Evolutionary conservation across 2,329 filamentous ascomycete genomes (phyloP).

Genomic region (Nemania sp.): DNA sequence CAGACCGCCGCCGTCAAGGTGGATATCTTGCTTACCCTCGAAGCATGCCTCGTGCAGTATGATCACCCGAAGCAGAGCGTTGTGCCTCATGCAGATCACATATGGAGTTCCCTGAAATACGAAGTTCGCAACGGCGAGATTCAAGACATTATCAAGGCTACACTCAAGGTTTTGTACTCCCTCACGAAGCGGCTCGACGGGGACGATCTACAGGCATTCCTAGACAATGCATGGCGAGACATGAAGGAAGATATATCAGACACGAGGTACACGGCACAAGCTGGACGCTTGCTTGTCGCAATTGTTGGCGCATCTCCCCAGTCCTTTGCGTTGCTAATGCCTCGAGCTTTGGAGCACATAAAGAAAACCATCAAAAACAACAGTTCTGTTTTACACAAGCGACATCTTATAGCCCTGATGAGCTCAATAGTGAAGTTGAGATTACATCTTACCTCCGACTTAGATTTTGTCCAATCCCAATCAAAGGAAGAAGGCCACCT

Average conservation of each 20-base stretch:
- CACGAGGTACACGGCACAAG: slow-evolving; percentile 55
- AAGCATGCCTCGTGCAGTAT: slow-evolving; percentile 57
- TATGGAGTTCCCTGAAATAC: slow-evolving; percentile 66
- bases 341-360: slow-evolving; percentile 52
- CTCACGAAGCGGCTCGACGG: slow-evolving; percentile 52
- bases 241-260: slow-evolving; percentile 58
- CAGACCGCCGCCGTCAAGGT: slow-evolving; percentile 64
- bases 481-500: slow-evolving; percentile 15
- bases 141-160: slow-evolving; percentile 60
- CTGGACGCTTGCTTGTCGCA: slow-evolving; percentile 57
- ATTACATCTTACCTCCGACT: slow-evolving; percentile 29
- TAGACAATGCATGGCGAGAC: slow-evolving; percentile 56
- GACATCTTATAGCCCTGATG: slow-evolving; percentile 57
- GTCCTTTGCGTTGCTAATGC: slow-evolving; percentile 54
- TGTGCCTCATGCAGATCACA: slow-evolving; percentile 53
- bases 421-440: slow-evolving; percentile 51
- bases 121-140: slow-evolving; percentile 66
- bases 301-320: slow-evolving; percentile 53
- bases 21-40: slow-evolving; percentile 61
- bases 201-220: slow-evolving; percentile 51
- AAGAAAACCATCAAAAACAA: slow-evolving; percentile 56
- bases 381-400: slow-evolving; percentile 54
- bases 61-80: slow-evolving; percentile 51
- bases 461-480: slow-evolving; percentile 17
- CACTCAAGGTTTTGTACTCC: slow-evolving; percentile 57